Evolutionary conservation across 2,329 filamentous ascomycete genomes (phyloP), one percentile per base, ranked within the genome.

Genomic region (Myriosclerotinia duriaeana): DNA sequence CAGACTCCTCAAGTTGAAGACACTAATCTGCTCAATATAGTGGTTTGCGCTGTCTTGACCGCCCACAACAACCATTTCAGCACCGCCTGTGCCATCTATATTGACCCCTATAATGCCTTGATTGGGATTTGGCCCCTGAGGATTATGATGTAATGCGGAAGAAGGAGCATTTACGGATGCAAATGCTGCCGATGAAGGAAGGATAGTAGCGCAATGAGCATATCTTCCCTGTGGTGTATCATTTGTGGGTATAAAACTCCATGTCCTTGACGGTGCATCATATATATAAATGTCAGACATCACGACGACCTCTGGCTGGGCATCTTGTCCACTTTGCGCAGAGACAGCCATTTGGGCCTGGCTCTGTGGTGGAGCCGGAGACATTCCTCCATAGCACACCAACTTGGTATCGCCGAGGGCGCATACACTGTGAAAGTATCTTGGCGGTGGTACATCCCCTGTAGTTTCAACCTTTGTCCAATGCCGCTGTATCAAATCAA

Each of bases 271-370:
- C 1, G 87, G 84, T 1, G 95, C 91, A 77, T 99, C 94, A 78
- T 92, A 98, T 42, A 99, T 91, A 78, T 98, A 92, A 65, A 98
- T 92, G 78, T 99, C 95, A 8, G 94, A 97, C 93, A 99, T 97
- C 66, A 98, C 95, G 1, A 93, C 89, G 5, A 98, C 91, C 74
- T 97, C 93, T 48, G 92, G 88, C 72, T 93, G 90, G 65, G 87
- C 81, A 69, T 93, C 90, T 67, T 81, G 78, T 0, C 75, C 75
- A 50, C 71, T 70, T 67, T 82, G 80, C 14, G 82, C 80, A 5
- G 79, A 73, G 20, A 79, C 78, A 30, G 78, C 76, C 56, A 78
- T 73, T 44, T 83, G 77, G 54, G 83, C 80, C 66, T 80, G 79
- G 53, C 72, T 78, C 64, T 78, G 77, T 50, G 74, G 76, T 17